Evolutionary conservation across 1,139 yeast species (phyloP), one percentile per base, ranked within the genome.

Genomic region (Pichia sorboxylosa): DNA sequence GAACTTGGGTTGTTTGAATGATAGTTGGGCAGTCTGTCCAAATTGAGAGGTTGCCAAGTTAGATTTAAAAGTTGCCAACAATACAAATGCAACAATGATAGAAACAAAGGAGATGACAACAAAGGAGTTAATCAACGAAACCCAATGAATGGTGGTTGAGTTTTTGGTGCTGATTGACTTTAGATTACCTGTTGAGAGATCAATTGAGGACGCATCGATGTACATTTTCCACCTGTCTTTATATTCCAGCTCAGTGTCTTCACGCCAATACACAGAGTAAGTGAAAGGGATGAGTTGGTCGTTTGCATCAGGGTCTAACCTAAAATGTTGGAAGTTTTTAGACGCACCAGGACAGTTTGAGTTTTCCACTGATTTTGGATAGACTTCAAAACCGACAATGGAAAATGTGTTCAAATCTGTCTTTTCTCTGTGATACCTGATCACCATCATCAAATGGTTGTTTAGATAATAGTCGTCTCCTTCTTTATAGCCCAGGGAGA

Each of bases 331-430:
- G 49, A 64, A 77, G 45, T 67, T 55, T 42, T 67, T 73, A 4
- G 76, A 63, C 3, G 78, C 70, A 6, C 85, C 85, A 2, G 87
- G 87, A 49, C 90, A 79, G 26, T 64, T 63, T 42, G 59, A 69
- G 48, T 73, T 77, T 30, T 67, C 61, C 11, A 82, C 87, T 36
- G 92, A 78, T 52, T 74, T 78, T 9, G 95, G 95, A 48, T 84
- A 84, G 7, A 83, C 84, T 57, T 85, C 96, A 46, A 84, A 82
- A 0, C 94, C 96, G 16, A 84, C 94, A 45, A 85, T 81, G 2
- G 81, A 68, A 43, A 67, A 61, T 32, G 60, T 53, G 18, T 36
- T 31, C n/a, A n/a, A n/a, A 33, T 48, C 47, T 4, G 66, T 66
- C 14, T 55, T 47, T 44, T 76, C 78, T 19, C 64, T 62, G 43